Percentiles rank a stretch among this genome's conserved stretches.
These are phyloP conservation scores for Pythium monospermum DNA, from an alignment of 352 stramenopile genomes.

Conservation along the genomic window DNA sequence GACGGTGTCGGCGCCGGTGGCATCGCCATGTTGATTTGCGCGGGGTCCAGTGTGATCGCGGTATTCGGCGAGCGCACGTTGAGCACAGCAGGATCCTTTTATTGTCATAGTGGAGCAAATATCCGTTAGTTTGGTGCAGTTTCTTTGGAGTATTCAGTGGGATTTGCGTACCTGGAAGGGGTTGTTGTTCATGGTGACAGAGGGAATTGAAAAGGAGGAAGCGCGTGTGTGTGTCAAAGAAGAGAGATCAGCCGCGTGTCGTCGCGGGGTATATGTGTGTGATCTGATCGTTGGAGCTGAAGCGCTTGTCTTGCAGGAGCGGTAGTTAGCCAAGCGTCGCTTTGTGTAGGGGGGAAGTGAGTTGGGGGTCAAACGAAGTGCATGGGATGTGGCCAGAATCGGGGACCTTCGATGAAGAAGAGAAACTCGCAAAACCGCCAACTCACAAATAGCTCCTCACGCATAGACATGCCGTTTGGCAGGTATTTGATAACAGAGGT, in stretches of 20 bases:
- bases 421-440: constrained; percentile 17
- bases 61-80: constrained; percentile 18
- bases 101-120: too few species aligned
- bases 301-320: too few species aligned
- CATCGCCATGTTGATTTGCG: constrained; percentile 27
- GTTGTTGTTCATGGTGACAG: constrained; percentile 21
- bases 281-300: not conserved
- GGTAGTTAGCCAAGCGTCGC: not conserved
- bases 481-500: too few species aligned
- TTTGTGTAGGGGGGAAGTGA: not conserved
- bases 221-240: not conserved
- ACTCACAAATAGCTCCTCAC: constrained; percentile 17
- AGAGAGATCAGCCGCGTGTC: not conserved
- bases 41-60: constrained; percentile 12
- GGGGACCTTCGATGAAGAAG: constrained; percentile 8
- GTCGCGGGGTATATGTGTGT: not conserved
- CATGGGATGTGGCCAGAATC: constrained; percentile 17
- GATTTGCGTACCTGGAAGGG: constrained; percentile 25
- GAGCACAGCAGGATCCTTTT: constrained; percentile 22
- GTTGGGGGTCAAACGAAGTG: constrained; percentile 4
- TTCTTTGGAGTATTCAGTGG: too few species aligned
- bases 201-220: not conserved
- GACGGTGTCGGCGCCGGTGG: constrained; percentile 32
- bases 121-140: too few species aligned
- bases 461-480: too few species aligned